A percentile compares a stretch with the other conserved stretches of the same genome.
phyloP scores from a whole-genome alignment of 441 rosid species.

The Croton setiger region DNA sequence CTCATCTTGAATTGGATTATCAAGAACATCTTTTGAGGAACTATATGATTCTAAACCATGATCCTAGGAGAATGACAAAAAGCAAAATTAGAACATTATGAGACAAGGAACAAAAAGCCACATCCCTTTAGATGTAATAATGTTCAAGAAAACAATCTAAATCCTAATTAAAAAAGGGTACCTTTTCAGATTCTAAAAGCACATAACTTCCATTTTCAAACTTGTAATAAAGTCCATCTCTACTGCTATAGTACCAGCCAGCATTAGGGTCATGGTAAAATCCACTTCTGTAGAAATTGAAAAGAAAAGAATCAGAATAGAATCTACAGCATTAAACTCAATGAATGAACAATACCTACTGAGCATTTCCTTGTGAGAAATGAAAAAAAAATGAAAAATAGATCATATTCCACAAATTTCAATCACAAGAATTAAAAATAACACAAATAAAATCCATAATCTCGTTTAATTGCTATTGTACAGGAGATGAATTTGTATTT shows the following conservation, averaged over 20 bases:
- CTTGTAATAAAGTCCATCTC: conserved; percentile 75
- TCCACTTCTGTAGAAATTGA: conserved; percentile 54
- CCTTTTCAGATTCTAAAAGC: conserved; percentile 46
- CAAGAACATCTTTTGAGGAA: conserved; percentile 23
- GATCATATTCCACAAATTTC: background rate
- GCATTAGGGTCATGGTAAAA: conserved; percentile 80
- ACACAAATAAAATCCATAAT: background rate
- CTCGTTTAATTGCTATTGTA: too few species aligned
- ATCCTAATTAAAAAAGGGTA: conserved; percentile 12
- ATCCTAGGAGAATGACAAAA: conserved; percentile 18
- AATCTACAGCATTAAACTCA: background rate
- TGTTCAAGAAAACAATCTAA: background rate
- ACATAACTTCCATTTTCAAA: conserved; percentile 73
- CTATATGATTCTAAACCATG: conserved; percentile 27
- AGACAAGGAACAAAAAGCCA: background rate
- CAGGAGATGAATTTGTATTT: background rate
- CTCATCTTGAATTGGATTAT: conserved; percentile 31
- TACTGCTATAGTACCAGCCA: conserved; percentile 86
- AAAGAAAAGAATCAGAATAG: background rate
- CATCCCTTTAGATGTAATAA: background rate
- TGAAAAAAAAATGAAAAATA: background rate
- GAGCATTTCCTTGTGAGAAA: background rate
- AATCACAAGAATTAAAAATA: background rate
- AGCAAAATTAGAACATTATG: background rate
- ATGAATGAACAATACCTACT: background rate